These are phyloP conservation scores for Dictyophora rubrovolvata DNA, from an alignment of 768 basidiomycete species.

Conservation along the genomic window DNA sequence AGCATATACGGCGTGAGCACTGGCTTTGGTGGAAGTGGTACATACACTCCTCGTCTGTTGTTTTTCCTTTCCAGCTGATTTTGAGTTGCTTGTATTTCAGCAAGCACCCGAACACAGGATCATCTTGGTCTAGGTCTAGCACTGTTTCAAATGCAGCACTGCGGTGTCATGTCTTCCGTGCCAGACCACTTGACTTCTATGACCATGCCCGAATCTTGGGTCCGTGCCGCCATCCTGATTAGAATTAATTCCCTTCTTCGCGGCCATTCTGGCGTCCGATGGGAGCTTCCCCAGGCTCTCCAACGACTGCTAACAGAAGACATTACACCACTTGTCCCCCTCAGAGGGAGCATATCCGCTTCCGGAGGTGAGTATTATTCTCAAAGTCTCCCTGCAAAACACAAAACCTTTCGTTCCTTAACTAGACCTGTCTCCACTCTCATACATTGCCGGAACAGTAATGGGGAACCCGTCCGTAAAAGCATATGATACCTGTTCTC, in stretches of 20 bases:
- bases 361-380: slow-evolving; percentile 15
- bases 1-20: slow-evolving; percentile 21
- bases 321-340: slow-evolving; percentile 24
- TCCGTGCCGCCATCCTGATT: slow-evolving; percentile 23
- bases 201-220: slow-evolving; percentile 23
- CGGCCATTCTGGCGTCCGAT: slow-evolving; percentile 24
- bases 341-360: slow-evolving; percentile 25
- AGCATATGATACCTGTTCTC: slow-evolving; percentile 40
- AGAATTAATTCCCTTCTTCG: slow-evolving; percentile 23
- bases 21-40: slow-evolving; percentile 19
- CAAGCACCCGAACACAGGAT: slow-evolving; percentile 20
- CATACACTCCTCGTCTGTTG: background rate
- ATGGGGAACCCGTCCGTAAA: slow-evolving; percentile 22
- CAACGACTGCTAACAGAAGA: slow-evolving; percentile 17
- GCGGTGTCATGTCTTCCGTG: slow-evolving; percentile 17
- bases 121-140: slow-evolving; percentile 15
- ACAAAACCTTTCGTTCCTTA: background rate
- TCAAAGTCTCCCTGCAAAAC: background rate
- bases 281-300: slow-evolving; percentile 20
- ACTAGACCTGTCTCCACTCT: slow-evolving; percentile 17
- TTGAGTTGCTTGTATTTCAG: slow-evolving; percentile 5
- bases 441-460: slow-evolving; percentile 24
- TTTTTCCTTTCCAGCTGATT: background rate
- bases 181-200: slow-evolving; percentile 10
- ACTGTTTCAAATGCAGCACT: slow-evolving; percentile 21